Percentiles rank a stretch among this genome's conserved stretches.
These are phyloP conservation scores for Adansonia madagascariensis DNA, from an alignment of 441 rosid genomes.

Conservation along the genomic window DNA sequence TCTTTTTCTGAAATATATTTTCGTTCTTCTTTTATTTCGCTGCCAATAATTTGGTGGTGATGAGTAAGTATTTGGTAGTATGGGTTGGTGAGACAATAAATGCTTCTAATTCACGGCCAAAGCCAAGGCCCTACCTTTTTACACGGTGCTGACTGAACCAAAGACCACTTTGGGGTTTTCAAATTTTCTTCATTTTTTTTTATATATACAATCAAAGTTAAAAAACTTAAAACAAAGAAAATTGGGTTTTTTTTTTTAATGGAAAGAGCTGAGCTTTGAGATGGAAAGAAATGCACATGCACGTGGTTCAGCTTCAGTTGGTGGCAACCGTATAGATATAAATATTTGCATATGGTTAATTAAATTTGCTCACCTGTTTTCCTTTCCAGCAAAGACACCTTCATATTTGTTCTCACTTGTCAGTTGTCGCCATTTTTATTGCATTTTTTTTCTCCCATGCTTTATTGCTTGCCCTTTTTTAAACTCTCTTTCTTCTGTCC, in stretches of 20 bases:
- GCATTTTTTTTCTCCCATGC: constrained; percentile 24
- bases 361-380: constrained; percentile 51
- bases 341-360: constrained; percentile 22
- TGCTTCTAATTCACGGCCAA: constrained; percentile 47
- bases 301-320: constrained; percentile 68
- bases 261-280: neutral
- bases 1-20: neutral
- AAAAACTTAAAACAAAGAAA: constrained; percentile 32
- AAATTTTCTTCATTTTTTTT: neutral
- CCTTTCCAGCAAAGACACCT: constrained; percentile 72
- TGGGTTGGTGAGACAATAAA: constrained; percentile 77
- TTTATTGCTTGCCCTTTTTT: constrained; percentile 25
- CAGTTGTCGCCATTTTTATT: constrained; percentile 32
- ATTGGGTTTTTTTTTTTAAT: neutral
- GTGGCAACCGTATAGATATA: constrained; percentile 36
- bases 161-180: constrained; percentile 25
- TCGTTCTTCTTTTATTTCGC: neutral
- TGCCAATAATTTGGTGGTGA: constrained; percentile 35
- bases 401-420: constrained; percentile 25
- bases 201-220: constrained; percentile 17
- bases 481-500: constrained; percentile 28
- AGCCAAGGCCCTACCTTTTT: constrained; percentile 39
- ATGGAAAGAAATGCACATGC: constrained; percentile 42
- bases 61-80: constrained; percentile 11
- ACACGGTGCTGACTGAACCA: constrained; percentile 32